A percentile compares a stretch with the other conserved stretches of the same genome.
These are phyloP conservation scores for Hypomyces perniciosus DNA, from an alignment of 2,329 filamentous ascomycete genomes.

Conservation along the genomic window DNA sequence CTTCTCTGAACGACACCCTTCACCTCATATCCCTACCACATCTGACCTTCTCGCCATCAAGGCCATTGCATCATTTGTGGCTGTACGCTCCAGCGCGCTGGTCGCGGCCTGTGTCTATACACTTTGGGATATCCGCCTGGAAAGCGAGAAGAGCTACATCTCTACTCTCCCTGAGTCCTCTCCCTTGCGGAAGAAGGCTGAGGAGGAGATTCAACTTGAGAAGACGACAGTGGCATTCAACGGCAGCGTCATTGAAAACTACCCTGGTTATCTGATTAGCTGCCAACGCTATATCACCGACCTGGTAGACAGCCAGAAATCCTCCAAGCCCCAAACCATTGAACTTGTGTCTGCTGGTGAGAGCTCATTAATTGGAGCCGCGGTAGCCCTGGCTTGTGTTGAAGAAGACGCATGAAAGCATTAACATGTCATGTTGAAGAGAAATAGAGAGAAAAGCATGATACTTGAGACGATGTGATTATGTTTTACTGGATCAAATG, in stretches of 20 bases:
- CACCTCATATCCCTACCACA: conserved; percentile 31
- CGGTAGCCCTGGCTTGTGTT: conserved; percentile 56
- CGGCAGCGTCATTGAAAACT: conserved; percentile 73
- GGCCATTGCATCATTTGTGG: conserved; percentile 47
- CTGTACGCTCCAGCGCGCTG: conserved; percentile 53
- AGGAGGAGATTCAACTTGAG: conserved; percentile 42
- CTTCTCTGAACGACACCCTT: conserved; percentile 48
- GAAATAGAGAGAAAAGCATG: conserved; percentile 4
- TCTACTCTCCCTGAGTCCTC: conserved; percentile 26
- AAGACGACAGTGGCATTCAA: conserved; percentile 67
- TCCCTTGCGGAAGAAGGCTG: conserved; percentile 37
- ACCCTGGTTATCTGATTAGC: conserved; percentile 57
- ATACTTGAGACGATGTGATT: conserved; percentile 11
- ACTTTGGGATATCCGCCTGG: conserved; percentile 51
- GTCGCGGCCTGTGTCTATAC: conserved; percentile 54
- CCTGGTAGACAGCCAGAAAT: conserved; percentile 38
- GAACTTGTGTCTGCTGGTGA: conserved; percentile 64
- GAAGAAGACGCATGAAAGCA: conserved; percentile 16
- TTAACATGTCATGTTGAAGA: neutral
- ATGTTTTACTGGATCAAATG: conserved; percentile 8
- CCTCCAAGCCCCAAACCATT: conserved; percentile 39
- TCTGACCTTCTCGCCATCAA: conserved; percentile 48
- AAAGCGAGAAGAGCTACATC: conserved; percentile 36
- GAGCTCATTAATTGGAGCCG: conserved; percentile 69
- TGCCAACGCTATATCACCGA: conserved; percentile 60